Base-by-base conservation (phyloP, 768 basidiomycete species). In the Rhodotorula graminis region DNA sequence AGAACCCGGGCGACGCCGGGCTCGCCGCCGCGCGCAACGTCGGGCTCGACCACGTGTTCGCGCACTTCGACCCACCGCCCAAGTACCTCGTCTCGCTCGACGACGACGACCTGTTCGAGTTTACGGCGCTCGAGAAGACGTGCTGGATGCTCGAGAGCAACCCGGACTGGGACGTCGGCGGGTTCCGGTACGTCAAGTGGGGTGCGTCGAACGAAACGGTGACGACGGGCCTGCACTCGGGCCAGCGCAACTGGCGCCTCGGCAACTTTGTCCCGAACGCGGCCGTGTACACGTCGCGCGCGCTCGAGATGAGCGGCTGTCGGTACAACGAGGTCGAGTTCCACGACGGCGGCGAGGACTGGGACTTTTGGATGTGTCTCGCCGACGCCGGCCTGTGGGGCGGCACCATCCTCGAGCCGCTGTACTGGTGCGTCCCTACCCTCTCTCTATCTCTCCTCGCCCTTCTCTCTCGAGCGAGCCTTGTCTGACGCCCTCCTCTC, bases 361-460 rank as follows among this genome's bases (percentile, higher is more conserved):
- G 76, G 76, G 76, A 77, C 59, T 77, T 77, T 44, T 77, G 76
- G 76, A 71, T 77, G 69, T 77, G 76, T 42, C 52, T 77, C 47
- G 76, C 76, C 29, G 71, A 70, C n/a, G 31, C 58, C 11, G 76
- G 76, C 12, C 37, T 70, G 40, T 77, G 76, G 76, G 76, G 76
- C 9, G 76, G 76, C 3, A 65, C 76, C 18, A 33, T 74, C 15
- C 70, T 65, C 31, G 76, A 76, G 64, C 72, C 73, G 31, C 53
- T 70, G 31, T 76, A 76, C 72, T 72, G 71, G 71, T 69, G 7
- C 46, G 67, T 61, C 29, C 44, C 18, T 2, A 27, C 15, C 46
- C 50, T 46, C 50, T 37, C 57, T 42, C 18, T 49, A 10, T 33
- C 10, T 6, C 40, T 40, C 44, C 44, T 46, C 18, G 8, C 3